Base-by-base conservation (phyloP, 148 eudicot species). In the Pouteria glomerata region DNA sequence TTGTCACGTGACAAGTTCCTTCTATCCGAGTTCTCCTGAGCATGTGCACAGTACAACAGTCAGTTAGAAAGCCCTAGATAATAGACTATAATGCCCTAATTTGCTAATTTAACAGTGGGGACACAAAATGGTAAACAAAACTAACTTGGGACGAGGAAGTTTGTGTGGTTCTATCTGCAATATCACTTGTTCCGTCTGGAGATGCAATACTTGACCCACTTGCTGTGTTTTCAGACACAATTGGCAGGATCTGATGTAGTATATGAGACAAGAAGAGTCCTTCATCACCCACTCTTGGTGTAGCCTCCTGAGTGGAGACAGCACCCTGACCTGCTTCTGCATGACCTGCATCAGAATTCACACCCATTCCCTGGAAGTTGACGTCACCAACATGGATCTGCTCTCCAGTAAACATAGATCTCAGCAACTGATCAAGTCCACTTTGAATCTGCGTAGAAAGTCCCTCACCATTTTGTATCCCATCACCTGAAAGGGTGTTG, bases 171-270 rank as follows among this genome's bases (percentile, higher is more conserved):
- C 79, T 55, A 77, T 70, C 57, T 63, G 64, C 72, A 47, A 30
- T 47, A 18, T 69, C 71, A 53, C 63, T 66, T 4, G 50, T 63
- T n/a, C 42, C 72, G 23, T 59, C 79, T 37, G 35, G 51, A 16
- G 77, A 42, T 58, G 75, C 72, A 55, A 2, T 24, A 55, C 58
- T 65, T 30, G 79, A 51, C 23, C 45, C 71, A 47, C 68, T 35
- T 42, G 59, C 70, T 19, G 69, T 57, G 73, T 51, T 74, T 42
- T 78, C 73, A 76, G 89, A 78, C 18, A 85, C 57, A 11, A 80
- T 44, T 19, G 86, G 89, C 81, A 85, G 76, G 33, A 85, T 80
- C 47, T 82, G 84, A 26, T 73, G 89, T 35, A 85, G 79, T 42
- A 83, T 53, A 72, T 80, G 82, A 41, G 89, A 83, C 59, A 85